phyloP scores from a whole-genome alignment of 1,284 basidiomycete genomes.

The Trametes sp. region DNA sequence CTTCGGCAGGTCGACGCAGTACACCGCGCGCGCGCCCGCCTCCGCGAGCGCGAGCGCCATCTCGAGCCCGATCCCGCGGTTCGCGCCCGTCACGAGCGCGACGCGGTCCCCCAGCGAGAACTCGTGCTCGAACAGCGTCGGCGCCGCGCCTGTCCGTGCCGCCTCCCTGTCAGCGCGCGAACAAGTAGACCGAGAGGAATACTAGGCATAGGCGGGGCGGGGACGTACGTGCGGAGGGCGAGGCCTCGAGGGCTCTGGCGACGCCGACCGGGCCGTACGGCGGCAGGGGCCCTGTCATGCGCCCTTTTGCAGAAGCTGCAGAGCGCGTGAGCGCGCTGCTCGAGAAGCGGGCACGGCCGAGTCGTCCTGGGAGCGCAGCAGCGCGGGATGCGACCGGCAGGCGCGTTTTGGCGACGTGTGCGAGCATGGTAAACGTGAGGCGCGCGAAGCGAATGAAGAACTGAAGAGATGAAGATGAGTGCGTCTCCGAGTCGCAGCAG shows the following conservation, averaged over 20 bases:
- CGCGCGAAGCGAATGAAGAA: no score
- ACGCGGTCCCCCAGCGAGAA: slow-evolving; percentile 78
- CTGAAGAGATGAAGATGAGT: no score
- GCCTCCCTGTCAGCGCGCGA: no score
- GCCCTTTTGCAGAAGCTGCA: neutral
- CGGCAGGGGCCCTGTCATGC: slow-evolving; percentile 12
- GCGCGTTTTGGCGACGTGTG: neutral
- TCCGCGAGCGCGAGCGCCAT: slow-evolving; percentile 81
- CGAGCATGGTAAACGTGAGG: neutral
- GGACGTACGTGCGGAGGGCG: slow-evolving; percentile 25
- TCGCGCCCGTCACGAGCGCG: slow-evolving; percentile 79
- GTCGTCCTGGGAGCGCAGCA: neutral
- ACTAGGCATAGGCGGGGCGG: no score
- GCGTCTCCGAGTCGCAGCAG: neutral
- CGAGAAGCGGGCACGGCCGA: slow-evolving; percentile 10
- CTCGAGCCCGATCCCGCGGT: slow-evolving; percentile 84
- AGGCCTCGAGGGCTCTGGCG: slow-evolving; percentile 58
- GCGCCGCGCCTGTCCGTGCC: slow-evolving; percentile 16
- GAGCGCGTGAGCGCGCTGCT: neutral
- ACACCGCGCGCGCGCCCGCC: slow-evolving; percentile 77
- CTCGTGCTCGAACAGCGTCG: slow-evolving; percentile 64
- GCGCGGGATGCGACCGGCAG: neutral
- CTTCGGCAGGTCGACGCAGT: slow-evolving; percentile 76
- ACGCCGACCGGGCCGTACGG: slow-evolving; percentile 64
- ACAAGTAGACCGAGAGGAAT: no score